phyloP scores from a whole-genome alignment of 352 stramenopile species.

The Phytophthora melonis region DNA sequence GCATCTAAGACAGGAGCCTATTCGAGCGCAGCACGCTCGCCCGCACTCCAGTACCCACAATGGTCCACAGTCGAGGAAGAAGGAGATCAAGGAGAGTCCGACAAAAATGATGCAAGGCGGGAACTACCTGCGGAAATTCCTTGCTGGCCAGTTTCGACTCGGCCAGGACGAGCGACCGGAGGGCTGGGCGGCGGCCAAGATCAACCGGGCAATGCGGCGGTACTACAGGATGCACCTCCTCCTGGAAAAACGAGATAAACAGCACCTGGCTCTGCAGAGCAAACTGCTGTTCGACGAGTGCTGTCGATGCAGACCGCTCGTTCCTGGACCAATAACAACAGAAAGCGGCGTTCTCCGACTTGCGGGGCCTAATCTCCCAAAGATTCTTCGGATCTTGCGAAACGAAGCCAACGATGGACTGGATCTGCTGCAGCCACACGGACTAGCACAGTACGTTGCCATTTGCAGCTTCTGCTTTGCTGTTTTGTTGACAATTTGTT shows the following conservation, averaged over 20 bases:
- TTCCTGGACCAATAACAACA: constrained; percentile 57
- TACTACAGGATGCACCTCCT: constrained; percentile 65
- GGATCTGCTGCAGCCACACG: constrained; percentile 73
- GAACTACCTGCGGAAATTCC: constrained; percentile 53
- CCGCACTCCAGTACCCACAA: constrained; percentile 17
- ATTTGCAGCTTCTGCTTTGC: background rate
- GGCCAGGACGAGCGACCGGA: constrained; percentile 49
- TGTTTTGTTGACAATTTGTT: background rate
- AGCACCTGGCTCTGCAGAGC: constrained; percentile 65
- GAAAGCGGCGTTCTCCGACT: constrained; percentile 73
- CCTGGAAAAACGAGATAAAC: constrained; percentile 45
- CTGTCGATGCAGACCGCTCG: constrained; percentile 67
- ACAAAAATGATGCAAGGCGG: constrained; percentile 25
- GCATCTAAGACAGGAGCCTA: constrained; percentile 45
- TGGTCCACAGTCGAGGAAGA: constrained; percentile 12
- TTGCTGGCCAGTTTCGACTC: constrained; percentile 47
- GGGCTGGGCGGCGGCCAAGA: constrained; percentile 63
- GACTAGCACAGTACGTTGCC: constrained; percentile 59
- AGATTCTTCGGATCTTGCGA: constrained; percentile 65
- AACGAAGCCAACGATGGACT: constrained; percentile 65
- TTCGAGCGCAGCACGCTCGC: constrained; percentile 22
- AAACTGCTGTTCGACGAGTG: constrained; percentile 85
- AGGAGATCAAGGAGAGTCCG: constrained; percentile 24
- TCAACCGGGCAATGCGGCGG: constrained; percentile 64
- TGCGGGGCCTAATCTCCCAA: constrained; percentile 69